Conservation (phyloP, 352 stramenopile species). For the Phytophthora sp. region DNA sequence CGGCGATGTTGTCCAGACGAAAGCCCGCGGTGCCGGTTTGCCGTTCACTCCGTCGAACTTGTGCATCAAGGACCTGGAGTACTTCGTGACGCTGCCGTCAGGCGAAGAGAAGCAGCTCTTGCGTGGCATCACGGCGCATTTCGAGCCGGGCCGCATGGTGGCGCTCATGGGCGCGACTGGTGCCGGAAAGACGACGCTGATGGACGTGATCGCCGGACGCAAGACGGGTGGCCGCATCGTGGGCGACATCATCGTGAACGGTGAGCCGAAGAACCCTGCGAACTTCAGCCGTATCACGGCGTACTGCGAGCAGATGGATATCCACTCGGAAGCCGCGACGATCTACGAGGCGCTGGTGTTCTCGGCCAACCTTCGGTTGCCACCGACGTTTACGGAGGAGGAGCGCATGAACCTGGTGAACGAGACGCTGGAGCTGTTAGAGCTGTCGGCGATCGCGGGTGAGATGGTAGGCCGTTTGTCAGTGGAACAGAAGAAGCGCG, state of each 20-base stretch:
- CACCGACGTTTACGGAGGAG: slow-evolving; percentile 37
- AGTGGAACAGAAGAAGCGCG: slow-evolving; percentile 91
- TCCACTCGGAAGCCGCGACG: slow-evolving; percentile 81
- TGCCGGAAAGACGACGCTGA: slow-evolving; percentile 46
- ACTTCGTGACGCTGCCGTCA: slow-evolving; percentile 58
- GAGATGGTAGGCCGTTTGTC: slow-evolving; percentile 54
- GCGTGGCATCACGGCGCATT: slow-evolving; percentile 40
- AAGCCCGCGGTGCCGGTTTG: slow-evolving; percentile 36
- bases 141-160: slow-evolving; percentile 40
- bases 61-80: slow-evolving; percentile 51
- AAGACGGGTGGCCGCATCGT: slow-evolving; percentile 76
- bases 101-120: slow-evolving; percentile 57
- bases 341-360: slow-evolving; percentile 92
- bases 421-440: slow-evolving; percentile 59
- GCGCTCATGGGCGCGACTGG: slow-evolving; percentile 74
- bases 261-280: slow-evolving; percentile 66
- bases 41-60: slow-evolving; percentile 48
- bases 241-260: slow-evolving; percentile 92
- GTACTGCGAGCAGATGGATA: slow-evolving; percentile 94
- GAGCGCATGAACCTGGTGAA: slow-evolving; percentile 54
- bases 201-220: slow-evolving; percentile 78
- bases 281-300: slow-evolving; percentile 89
- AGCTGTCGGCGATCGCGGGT: slow-evolving; percentile 39
- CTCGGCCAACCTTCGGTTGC: slow-evolving; percentile 87
- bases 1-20: slow-evolving; percentile 7